Base-by-base conservation (phyloP, 1,139 yeast genomes). In the Hyphopichia fennica region DNA sequence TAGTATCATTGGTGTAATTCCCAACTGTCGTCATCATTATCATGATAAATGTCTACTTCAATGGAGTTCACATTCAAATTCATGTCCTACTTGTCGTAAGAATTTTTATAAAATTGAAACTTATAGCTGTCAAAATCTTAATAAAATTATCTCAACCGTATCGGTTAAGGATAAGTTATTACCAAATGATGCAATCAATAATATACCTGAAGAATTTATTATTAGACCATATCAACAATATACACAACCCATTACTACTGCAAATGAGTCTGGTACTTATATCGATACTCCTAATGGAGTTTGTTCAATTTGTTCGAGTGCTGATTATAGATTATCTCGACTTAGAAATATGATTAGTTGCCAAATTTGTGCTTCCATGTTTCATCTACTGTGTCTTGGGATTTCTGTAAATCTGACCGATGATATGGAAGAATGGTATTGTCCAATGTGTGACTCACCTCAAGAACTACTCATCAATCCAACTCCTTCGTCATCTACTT, bases 61-160 rank as follows among this genome's bases (percentile, higher is more conserved):
- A 31, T 79, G 84, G 84, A 58, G 75, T n/a, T 52, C 60, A 23
- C 67, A 69, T 36, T 73, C 81, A 31, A 77, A 76, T 54, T 67
- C 74, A 36, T 79, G 83, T 50, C 82, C 82, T 2, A 75, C 77
- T 1, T 79, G 83, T 53, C 71, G 82, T 20, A 54, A 57, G 37
- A 53, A 57, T 18, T 73, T 60, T 51, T 53, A 67, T 46, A 51
- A 53, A 41, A 58, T 72, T 35, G 59, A 57, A 37, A 53, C 62
- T 29, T 53, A 49, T 27, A 45, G 43, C 5, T 37, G 43, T 15
- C 37, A 40, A 10, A 36, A 38, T 4, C 49, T 52, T 9, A 28
- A 34, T 4, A 47, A 22, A 27, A 35, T 47, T 8, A 16, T 47
- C 8, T 41, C 40, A n/a, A 41, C 52, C 6, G 34, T 65, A 9